Base-by-base conservation (phyloP, 768 basidiomycete species). In the Leccinum disarticulatum region DNA sequence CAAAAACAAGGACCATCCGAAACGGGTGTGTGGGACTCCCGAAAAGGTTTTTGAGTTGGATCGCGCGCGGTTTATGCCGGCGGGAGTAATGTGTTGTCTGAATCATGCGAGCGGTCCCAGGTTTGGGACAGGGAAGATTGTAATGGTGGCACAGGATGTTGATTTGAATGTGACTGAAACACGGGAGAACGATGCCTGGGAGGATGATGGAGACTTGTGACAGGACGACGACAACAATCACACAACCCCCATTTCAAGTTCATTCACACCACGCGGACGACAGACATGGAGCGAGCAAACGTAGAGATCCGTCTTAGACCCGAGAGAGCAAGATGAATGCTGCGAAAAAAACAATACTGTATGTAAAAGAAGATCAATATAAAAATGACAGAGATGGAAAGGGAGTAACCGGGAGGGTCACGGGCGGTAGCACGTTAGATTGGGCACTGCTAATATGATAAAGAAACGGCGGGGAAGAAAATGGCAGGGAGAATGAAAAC, bases 331-430 rank as follows among this genome's bases (percentile, higher is more conserved):
- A 59, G 61, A 57, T 54, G 50, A 55, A 52, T 60, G 57, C 60
- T 68, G 19, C 19, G 60, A 30, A 58, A 64, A 60, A 63, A 60
- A 56, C 56, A 60, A 27, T 33, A 53, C 52, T 61, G 65, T 70
- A 74, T 73, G 71, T 73, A 74, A 73, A 59, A 65, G 71, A 74
- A 73, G 72, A 59, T 52, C 57, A 51, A 62, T 55, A 58, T 56
- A 54, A 56, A 25, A 25, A 43, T 19, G 56, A 56, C 69, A 57
- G 51, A 64, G 28, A 67, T 61, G 66, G 73, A 55, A 73, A 58
- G 56, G 48, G 62, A 58, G 52, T 66, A 61, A 28, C 73, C 54
- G 11, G 49, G 58, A 65, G 50, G 30, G 64, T 58, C 52, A 15
- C 14, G 22, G 14, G 7, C 8, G 14, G 47, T 58, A 58, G 60